Evolutionary conservation across 768 basidiomycete species (phyloP), one percentile per base, ranked within the genome.

Genomic region (Agrocybe praecox): DNA sequence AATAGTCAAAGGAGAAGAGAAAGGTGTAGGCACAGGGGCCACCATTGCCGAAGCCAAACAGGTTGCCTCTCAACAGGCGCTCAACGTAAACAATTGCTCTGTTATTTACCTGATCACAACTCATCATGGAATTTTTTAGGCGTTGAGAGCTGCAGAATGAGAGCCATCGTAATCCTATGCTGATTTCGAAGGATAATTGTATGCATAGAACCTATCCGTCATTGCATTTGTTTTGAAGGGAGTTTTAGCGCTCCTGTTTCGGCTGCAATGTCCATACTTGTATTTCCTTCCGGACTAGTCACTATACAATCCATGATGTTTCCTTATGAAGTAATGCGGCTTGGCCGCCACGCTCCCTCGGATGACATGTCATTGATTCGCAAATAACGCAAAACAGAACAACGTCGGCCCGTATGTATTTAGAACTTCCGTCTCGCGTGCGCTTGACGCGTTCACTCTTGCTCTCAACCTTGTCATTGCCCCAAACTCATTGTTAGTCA

Each of bases 1-100:
- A n/a, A 40, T 15, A 87, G 86, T 87, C 40, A 61, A 69, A 26
- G 82, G 79, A 7, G 68, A 75, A 54, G 69, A 75, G 8, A 76
- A 74, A 67, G 87, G 85, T 26, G 73, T 71, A 11, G 85, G 77
- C 6, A 71, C 63, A 1, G 83, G 78, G 11, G 26, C 63, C 2
- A 72, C 74, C 44, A 83, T 85, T 61, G 63, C 71, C 21, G 62
- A 54, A 18, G 85, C 85, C 1, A 86, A 69, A 62, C 78, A 84
- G 29, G 57, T 62, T 14, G 83, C 85, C 1, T 81, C 83, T 3
- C 69, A 66, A 60, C 60, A 74, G 43, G 81, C 80, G 17, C 74
- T 80, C 34, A 60, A 72, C 65, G 74, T 79, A 65, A 55, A 68
- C 32, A 33, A 19, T 23, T 0, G 10, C 18, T 21, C 36, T 22